These are phyloP conservation scores for Fusarium pininemorale DNA, from an alignment of 2,329 filamentous ascomycete species.

Conservation along the genomic window DNA sequence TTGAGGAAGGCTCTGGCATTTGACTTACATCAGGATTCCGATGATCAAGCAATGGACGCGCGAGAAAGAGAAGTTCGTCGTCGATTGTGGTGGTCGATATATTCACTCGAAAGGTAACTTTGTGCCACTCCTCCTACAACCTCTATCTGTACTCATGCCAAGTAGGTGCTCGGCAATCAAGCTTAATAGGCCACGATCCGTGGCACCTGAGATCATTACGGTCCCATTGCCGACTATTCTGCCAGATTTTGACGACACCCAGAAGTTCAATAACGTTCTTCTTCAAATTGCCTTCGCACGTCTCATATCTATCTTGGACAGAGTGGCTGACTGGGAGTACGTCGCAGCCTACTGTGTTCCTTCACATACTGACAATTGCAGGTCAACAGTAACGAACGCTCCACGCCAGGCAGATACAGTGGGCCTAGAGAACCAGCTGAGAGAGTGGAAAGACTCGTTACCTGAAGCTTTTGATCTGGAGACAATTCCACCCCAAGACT, in stretches of 20 bases:
- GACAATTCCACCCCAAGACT: neutral
- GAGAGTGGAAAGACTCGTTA: neutral
- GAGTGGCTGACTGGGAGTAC: neutral
- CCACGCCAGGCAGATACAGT: neutral
- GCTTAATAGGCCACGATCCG: neutral
- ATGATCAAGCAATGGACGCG: neutral
- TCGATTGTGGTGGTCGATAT: neutral
- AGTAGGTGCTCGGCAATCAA: neutral
- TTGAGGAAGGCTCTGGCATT: neutral
- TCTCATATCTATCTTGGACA: neutral
- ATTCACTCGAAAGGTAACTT: neutral
- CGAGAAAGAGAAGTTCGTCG: neutral
- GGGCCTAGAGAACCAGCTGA: neutral
- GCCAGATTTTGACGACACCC: neutral
- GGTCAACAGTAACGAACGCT: neutral
- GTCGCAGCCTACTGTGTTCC: fast-evolving
- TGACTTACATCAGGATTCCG: neutral
- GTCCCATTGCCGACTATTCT: neutral
- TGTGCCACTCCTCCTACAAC: fast-evolving
- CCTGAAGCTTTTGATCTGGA: neutral
- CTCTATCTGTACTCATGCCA: neutral
- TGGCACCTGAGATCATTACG: neutral
- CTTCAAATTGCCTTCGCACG: neutral
- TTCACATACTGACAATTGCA: neutral
- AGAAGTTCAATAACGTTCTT: neutral